Conservation (phyloP, 257 asterid genomes). For the Solanum pinnatisectum region DNA sequence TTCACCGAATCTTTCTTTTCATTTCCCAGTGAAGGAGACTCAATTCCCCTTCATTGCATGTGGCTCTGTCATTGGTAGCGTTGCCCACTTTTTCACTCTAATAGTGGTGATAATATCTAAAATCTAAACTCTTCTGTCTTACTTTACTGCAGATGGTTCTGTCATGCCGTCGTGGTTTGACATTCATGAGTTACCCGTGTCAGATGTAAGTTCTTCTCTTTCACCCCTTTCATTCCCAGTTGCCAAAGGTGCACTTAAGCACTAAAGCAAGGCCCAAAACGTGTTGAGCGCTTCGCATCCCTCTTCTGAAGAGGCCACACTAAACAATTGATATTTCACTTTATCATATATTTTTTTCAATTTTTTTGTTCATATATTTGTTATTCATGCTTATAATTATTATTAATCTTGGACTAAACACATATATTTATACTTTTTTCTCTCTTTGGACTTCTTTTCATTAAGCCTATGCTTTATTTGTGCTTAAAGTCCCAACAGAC, state of each 20-base stretch:
- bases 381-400: neutral
- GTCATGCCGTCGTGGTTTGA: constrained; percentile 99
- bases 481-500: neutral
- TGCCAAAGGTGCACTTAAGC: neutral
- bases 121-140: neutral
- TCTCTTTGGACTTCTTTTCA: neutral
- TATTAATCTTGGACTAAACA: neutral
- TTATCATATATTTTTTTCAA: neutral
- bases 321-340: neutral
- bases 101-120: neutral
- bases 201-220: constrained; percentile 56
- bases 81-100: neutral
- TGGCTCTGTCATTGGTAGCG: neutral
- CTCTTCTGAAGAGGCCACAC: neutral
- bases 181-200: constrained; percentile 82
- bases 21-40: neutral
- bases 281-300: neutral
- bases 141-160: constrained; percentile 59
- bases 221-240: neutral
- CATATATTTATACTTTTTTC: neutral
- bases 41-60: neutral
- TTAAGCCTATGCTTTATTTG: neutral
- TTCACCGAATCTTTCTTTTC: neutral
- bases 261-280: neutral
- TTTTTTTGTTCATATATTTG: neutral